Percentiles rank a stretch among this genome's conserved stretches.
phyloP scores from a whole-genome alignment of 495 filamentous ascomycete genomes.

The Talaromyces proteolyticus region DNA sequence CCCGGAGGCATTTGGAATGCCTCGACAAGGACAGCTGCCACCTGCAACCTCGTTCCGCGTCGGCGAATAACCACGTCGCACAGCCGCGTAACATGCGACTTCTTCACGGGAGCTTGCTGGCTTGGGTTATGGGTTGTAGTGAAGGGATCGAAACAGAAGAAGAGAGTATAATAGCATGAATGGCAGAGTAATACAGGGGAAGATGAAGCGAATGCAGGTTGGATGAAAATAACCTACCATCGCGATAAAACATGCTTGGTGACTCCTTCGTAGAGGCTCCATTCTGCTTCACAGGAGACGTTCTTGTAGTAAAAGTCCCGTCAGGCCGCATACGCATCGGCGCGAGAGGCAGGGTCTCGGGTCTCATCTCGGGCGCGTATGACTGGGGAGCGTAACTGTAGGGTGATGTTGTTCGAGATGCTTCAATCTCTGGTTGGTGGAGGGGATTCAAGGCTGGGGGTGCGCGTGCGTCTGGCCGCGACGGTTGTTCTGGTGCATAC shows the following conservation, averaged over 20 bases:
- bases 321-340: slow-evolving; percentile 18
- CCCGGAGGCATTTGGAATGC: too few species aligned
- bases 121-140: too few species aligned
- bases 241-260: slow-evolving; percentile 14
- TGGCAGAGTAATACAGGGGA: too few species aligned
- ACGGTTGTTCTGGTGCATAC: slow-evolving; percentile 7
- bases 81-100: not conserved
- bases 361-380: slow-evolving; percentile 6
- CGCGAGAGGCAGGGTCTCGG: slow-evolving; percentile 9
- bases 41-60: slow-evolving; percentile 4
- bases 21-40: not conserved
- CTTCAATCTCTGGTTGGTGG: slow-evolving; percentile 18
- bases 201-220: too few species aligned
- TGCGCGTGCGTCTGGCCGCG: slow-evolving; percentile 8
- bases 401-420: slow-evolving; percentile 16
- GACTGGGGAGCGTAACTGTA: slow-evolving; percentile 19
- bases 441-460: slow-evolving; percentile 16
- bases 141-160: slow-evolving; percentile 6
- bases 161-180: too few species aligned
- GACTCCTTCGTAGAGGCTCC: slow-evolving; percentile 12
- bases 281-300: slow-evolving; percentile 15
- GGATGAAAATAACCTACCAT: slow-evolving; percentile 24
- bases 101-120: slow-evolving; percentile 1
- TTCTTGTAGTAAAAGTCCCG: too few species aligned
- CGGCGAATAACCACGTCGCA: slow-evolving; percentile 4